Base-by-base conservation (phyloP, 1,284 basidiomycete species). In the Ceratobasidium theobromae region DNA sequence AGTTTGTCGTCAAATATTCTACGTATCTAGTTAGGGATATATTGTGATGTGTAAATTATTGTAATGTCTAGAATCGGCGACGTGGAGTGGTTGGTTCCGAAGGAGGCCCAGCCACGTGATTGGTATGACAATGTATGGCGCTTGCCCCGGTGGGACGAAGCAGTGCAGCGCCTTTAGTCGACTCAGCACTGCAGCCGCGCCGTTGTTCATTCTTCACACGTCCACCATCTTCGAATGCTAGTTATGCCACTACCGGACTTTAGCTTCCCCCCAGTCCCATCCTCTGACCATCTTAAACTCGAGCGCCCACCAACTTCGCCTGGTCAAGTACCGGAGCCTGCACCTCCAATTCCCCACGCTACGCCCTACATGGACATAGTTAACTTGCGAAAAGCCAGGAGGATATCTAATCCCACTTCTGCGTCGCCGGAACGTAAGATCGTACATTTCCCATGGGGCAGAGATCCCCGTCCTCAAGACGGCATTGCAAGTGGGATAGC, bases 341-440 rank as follows among this genome's bases (percentile, higher is more conserved):
- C 54, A 18, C 46, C 53, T 53, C 52, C 54, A 38, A 28, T 57
- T 51, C 35, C 54, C 28, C 38, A 57, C 40, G 53, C 27, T 16
- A 51, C 64, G 49, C 53, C 64, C 14, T 62, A 62, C n/a, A 62
- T 62, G 58, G 58, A 62, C 14, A 51, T 62, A 35, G n/a, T 33
- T 16, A 30, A 16, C 28, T 5, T 62, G 9, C 45, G 38, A 9
- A 49, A 51, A 41, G 46, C 58, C 18, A 28, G 6, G 32, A 58
- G 28, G 9, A 23, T 21, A 9, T 25, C 18, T 1, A 27, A 30
- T 9, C 9, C 55, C 8, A 18, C 11, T 8, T 11, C 43, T 1
- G 18, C n/a, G 11, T 28, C 18, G 21, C 41, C 27, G 25, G 45
- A 58, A 18, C 32, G 32, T 8, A 49, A 41, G 48, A 35, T 32